Evolutionary conservation across 2,329 filamentous ascomycete species (phyloP).

Genomic region (Colletotrichum sp.): DNA sequence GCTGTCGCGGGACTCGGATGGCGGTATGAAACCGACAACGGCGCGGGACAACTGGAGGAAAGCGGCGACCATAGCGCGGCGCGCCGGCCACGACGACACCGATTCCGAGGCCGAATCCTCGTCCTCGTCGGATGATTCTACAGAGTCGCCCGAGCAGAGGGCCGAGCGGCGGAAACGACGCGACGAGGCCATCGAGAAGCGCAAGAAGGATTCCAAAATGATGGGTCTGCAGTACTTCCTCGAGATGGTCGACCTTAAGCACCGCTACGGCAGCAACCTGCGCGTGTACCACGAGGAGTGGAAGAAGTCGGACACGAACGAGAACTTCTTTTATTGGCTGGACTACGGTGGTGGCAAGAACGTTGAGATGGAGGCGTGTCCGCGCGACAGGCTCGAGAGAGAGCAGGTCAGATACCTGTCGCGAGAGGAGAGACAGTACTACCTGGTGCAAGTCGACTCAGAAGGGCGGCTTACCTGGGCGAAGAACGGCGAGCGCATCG

Average conservation of each 20-base stretch:
- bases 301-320: slow-evolving; percentile 76
- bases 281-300: slow-evolving; percentile 83
- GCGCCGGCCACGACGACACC: slow-evolving; percentile 72
- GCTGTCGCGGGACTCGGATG: slow-evolving; percentile 10
- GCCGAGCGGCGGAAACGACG: slow-evolving; percentile 43
- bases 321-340: slow-evolving; percentile 96
- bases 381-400: slow-evolving; percentile 75
- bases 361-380: slow-evolving; percentile 74
- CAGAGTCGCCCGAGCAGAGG: slow-evolving; percentile 40
- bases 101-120: slow-evolving; percentile 47
- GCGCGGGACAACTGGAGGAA: slow-evolving; percentile 80
- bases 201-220: slow-evolving; percentile 72
- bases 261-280: slow-evolving; percentile 85
- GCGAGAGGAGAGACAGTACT: slow-evolving; percentile 80
- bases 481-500: slow-evolving; percentile 79
- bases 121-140: slow-evolving; percentile 31
- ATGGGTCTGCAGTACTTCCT: slow-evolving; percentile 88
- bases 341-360: slow-evolving; percentile 79
- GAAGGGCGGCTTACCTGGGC: slow-evolving; percentile 85
- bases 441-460: slow-evolving; percentile 77
- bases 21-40: slow-evolving; percentile 27
- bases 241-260: slow-evolving; percentile 86
- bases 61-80: slow-evolving; percentile 70
- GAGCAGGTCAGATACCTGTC: slow-evolving; percentile 86
- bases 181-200: slow-evolving; percentile 57